A percentile compares a stretch with the other conserved stretches of the same genome.
phyloP scores from a whole-genome alignment of 352 stramenopile genomes.

The Pythium sp. region DNA sequence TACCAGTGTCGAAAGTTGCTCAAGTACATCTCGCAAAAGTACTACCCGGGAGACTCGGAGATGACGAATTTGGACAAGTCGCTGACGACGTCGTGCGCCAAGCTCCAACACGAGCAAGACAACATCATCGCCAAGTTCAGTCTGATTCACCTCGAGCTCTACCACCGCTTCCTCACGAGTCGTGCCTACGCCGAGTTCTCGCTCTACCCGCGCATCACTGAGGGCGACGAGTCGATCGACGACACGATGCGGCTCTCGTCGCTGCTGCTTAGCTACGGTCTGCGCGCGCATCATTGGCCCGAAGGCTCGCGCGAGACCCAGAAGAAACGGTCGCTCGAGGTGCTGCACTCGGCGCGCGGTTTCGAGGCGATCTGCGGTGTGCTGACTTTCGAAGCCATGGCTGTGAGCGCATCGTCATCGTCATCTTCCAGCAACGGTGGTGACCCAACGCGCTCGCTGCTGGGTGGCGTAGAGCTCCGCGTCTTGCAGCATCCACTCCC shows the following conservation, averaged over 20 bases:
- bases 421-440: slow-evolving; percentile 20
- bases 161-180: slow-evolving; percentile 83
- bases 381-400: slow-evolving; percentile 72
- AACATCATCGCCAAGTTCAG: slow-evolving; percentile 81
- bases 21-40: slow-evolving; percentile 85
- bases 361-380: slow-evolving; percentile 78
- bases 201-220: slow-evolving; percentile 60
- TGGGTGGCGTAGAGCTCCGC: slow-evolving; percentile 32
- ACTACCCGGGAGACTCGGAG: slow-evolving; percentile 73
- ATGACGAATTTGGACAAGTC: slow-evolving; percentile 72
- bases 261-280: slow-evolving; percentile 72
- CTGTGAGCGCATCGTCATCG: slow-evolving; percentile 14
- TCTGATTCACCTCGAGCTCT: slow-evolving; percentile 83
- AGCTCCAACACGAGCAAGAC: slow-evolving; percentile 79
- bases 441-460: slow-evolving; percentile 4
- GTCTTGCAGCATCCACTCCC: slow-evolving; percentile 52
- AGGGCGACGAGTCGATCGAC: slow-evolving; percentile 65
- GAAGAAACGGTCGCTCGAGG: slow-evolving; percentile 70
- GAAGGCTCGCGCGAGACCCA: slow-evolving; percentile 40
- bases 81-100: slow-evolving; percentile 57
- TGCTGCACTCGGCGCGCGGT: slow-evolving; percentile 54
- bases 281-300: slow-evolving; percentile 81
- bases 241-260: slow-evolving; percentile 66
- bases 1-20: slow-evolving; percentile 68
- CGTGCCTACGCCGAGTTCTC: slow-evolving; percentile 82